Evolutionary conservation across 2,329 filamentous ascomycete species (phyloP), one percentile per base, ranked within the genome.

Genomic region (Pyricularia sp.): DNA sequence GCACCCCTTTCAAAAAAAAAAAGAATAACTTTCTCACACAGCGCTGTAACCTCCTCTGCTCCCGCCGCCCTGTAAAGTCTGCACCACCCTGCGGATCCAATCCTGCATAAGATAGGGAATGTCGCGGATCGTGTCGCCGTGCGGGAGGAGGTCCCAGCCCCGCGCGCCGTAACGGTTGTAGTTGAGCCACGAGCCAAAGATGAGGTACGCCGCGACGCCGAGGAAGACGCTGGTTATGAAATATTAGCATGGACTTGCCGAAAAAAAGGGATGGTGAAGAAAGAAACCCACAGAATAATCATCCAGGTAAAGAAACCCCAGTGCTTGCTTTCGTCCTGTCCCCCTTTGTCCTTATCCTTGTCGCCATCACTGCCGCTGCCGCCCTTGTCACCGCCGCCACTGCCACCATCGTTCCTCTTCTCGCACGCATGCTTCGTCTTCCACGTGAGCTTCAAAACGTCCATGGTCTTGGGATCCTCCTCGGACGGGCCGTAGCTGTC

Each of bases 231-330:
- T 97, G 59, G 59, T 28, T 11, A 17, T 28, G 2, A 12, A 23
- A 26, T 28, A 17, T 30, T 61, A 9, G 26, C 59, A 33, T 2
- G 30, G 31, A 25, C 11, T 66, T 36, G 11, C 42, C 20, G 6
- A 0, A 61, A 42, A 42, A 42, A 25, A 68, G 64, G n/a, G 33
- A n/a, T n/a, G 42, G 66, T n/a, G 11, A 42, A 66, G 67, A 59
- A 31, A 20, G 36, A 17, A 4, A 72, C 92, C 84, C 81, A 97
- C 93, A 98, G 88, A 73, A 99, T 89, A 73, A 98, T 87, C 75
- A 98, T 87, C 95, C 95, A 99, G 23, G 94, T 97, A 76, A 98
- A 98, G 83, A 97, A 95, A 1, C 95, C 95, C 95, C 94, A 98
- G 76, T 88, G 85, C 23, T 78, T 79, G 68, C 83, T 82, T 69